Evolutionary conservation across 768 basidiomycete species (phyloP).

Genomic region (Coprinopsis marcescibilis): DNA sequence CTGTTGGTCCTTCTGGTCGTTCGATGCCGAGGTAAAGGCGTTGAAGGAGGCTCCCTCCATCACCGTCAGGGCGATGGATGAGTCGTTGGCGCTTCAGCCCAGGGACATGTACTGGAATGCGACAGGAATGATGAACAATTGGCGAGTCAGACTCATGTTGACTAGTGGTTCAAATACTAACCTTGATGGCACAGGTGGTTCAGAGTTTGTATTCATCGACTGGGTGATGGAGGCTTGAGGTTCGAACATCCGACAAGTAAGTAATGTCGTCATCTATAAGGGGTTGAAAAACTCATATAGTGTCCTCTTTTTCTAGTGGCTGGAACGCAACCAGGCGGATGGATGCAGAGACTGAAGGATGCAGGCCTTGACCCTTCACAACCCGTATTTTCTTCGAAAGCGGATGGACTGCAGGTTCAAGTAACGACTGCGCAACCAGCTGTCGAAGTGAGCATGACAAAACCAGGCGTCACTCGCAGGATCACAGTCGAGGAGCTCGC

Average conservation of each 20-base stretch:
- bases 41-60: constrained; percentile 33
- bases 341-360: constrained; percentile 57
- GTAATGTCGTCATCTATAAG: constrained; percentile 1
- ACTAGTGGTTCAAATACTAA: background rate
- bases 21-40: constrained; percentile 27
- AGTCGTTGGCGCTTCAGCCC: constrained; percentile 43
- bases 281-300: background rate
- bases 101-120: constrained; percentile 56
- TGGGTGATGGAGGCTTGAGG: constrained; percentile 26
- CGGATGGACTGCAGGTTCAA: background rate
- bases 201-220: constrained; percentile 40
- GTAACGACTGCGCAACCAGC: background rate
- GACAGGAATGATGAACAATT: constrained; percentile 61
- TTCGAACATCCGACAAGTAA: constrained; percentile 56
- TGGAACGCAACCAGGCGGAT: constrained; percentile 43
- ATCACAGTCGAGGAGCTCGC: constrained; percentile 41
- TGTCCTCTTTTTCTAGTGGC: too few species aligned
- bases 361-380: constrained; percentile 36
- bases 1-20: constrained; percentile 60
- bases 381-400: constrained; percentile 29
- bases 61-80: constrained; percentile 51
- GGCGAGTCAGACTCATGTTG: constrained; percentile 28
- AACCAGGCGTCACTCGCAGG: constrained; percentile 35
- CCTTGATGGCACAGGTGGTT: constrained; percentile 42
- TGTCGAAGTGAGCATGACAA: constrained; percentile 35